Evolutionary conservation across 179 eudicot genomes (phyloP).

Genomic region (Corrigiola litoralis): DNA sequence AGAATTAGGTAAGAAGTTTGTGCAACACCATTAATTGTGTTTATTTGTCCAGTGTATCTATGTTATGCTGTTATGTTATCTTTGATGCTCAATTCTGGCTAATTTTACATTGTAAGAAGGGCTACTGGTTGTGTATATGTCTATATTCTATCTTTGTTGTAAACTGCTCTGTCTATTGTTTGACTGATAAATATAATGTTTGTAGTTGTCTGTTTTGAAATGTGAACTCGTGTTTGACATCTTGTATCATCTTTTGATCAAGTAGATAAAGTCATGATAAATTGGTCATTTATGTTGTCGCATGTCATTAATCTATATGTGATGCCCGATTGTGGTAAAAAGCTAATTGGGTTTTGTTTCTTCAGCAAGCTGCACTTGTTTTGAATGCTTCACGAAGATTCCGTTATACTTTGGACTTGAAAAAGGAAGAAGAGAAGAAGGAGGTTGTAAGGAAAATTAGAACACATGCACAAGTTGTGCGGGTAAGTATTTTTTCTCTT

Average conservation of each 20-base stretch:
- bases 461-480: slow-evolving; percentile 58
- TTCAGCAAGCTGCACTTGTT: slow-evolving; percentile 71
- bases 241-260: background rate
- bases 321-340: background rate
- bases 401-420: slow-evolving; percentile 48
- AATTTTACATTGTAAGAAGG: too few relatives aligned
- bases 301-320: background rate
- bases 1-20: too few relatives aligned
- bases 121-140: too few relatives aligned
- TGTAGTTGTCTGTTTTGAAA: background rate
- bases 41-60: too few relatives aligned
- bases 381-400: slow-evolving; percentile 58
- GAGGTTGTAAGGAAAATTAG: slow-evolving; percentile 47
- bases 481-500: slow-evolving; percentile 33
- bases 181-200: too few relatives aligned
- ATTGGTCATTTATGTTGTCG: background rate
- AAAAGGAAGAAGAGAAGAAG: slow-evolving; percentile 55
- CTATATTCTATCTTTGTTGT: too few relatives aligned
- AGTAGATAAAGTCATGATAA: background rate
- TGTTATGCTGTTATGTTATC: too few relatives aligned
- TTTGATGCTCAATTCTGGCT: too few relatives aligned
- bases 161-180: too few relatives aligned
- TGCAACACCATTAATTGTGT: too few relatives aligned
- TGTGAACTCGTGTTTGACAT: background rate
- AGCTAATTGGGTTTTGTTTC: slow-evolving; percentile 12